phyloP scores from a whole-genome alignment of 2,329 filamentous ascomycete species.

The Claviceps monticola region DNA sequence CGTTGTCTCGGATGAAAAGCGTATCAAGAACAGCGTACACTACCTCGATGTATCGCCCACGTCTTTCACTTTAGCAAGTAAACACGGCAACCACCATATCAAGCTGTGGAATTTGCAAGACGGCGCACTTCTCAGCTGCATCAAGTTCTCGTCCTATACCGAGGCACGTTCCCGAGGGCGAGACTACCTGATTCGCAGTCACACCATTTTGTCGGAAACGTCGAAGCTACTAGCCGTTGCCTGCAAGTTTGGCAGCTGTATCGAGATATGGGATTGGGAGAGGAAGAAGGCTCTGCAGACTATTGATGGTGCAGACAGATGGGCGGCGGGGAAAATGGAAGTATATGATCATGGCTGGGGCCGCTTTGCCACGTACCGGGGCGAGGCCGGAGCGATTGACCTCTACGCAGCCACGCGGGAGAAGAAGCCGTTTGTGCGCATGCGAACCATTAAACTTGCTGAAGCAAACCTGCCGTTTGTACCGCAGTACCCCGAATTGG shows the following conservation, averaged over 20 bases:
- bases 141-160: constrained; percentile 27
- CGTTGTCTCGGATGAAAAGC: constrained; percentile 15
- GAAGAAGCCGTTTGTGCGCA: constrained; percentile 24
- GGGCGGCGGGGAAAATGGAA: constrained; percentile 23
- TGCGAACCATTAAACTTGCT: constrained; percentile 21
- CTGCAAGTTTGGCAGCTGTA: constrained; percentile 23
- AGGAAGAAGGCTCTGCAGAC: constrained; percentile 25
- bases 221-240: constrained; percentile 24
- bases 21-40: constrained; percentile 18
- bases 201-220: constrained; percentile 26
- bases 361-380: constrained; percentile 22
- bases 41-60: constrained; percentile 23
- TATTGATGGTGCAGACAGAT: constrained; percentile 23
- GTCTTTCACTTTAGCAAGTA: constrained; percentile 21
- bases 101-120: constrained; percentile 82
- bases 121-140: constrained; percentile 50
- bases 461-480: constrained; percentile 22
- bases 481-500: constrained; percentile 26
- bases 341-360: constrained; percentile 19
- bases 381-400: constrained; percentile 18
- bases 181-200: constrained; percentile 29
- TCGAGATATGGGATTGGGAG: constrained; percentile 27
- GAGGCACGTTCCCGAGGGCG: constrained; percentile 23
- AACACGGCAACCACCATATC: constrained; percentile 52
- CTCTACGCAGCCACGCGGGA: constrained; percentile 18